A percentile compares a stretch with the other conserved stretches of the same genome.
Conservation (phyloP, 2,329 filamentous ascomycete species). For the Fusarium oligoseptatum region DNA sequence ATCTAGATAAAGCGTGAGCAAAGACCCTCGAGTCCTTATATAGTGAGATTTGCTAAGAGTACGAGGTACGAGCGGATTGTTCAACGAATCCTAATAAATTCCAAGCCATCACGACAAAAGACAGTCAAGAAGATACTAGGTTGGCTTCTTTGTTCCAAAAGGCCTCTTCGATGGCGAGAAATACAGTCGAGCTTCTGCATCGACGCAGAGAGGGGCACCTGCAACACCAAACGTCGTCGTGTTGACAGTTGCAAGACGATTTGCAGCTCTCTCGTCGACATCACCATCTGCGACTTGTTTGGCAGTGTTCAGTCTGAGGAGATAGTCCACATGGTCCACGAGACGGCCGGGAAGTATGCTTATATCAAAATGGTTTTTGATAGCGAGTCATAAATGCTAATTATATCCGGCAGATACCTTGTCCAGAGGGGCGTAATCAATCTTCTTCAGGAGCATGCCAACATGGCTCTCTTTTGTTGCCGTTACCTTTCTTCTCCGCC, state of each 20-base stretch:
- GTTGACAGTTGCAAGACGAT: slow-evolving; percentile 16
- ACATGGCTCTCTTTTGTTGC: slow-evolving; percentile 7
- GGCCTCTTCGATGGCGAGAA: slow-evolving; percentile 20
- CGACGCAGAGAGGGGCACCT: neutral
- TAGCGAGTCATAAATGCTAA: too few species aligned
- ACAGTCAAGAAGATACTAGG: slow-evolving; percentile 2
- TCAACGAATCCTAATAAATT: neutral
- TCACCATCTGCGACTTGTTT: neutral
- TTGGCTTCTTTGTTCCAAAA: slow-evolving; percentile 4
- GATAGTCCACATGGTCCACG: slow-evolving; percentile 20
- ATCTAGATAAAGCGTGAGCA: neutral
- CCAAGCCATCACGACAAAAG: neutral
- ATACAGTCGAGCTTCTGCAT: slow-evolving; percentile 27
- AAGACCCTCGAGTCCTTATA: neutral
- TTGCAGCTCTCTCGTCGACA: slow-evolving; percentile 20
- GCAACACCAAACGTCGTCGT: slow-evolving; percentile 1
- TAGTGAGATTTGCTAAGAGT: neutral
- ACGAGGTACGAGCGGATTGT: slow-evolving; percentile 15
- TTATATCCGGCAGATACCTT: slow-evolving; percentile 12
- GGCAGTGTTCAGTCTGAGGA: neutral
- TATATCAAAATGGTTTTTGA: too few species aligned
- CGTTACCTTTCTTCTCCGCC: slow-evolving; percentile 19
- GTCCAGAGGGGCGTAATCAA: neutral
- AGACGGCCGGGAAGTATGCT: neutral
- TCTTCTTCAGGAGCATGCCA: neutral